Base-by-base conservation (phyloP, 2,329 filamentous ascomycete genomes). In the Alternaria dauci region DNA sequence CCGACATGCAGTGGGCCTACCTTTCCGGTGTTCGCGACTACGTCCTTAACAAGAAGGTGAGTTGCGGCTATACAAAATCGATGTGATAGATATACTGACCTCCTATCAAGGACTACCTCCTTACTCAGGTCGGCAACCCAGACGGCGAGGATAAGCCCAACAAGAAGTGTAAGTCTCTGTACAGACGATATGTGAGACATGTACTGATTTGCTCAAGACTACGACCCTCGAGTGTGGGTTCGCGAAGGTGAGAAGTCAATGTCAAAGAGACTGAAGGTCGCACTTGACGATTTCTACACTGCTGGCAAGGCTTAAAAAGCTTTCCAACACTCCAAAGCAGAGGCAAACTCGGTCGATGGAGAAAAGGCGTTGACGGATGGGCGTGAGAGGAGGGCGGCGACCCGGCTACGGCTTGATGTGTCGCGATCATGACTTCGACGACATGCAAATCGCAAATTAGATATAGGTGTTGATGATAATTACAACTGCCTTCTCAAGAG, bases 181-280 rank as follows among this genome's bases (percentile, higher is more conserved):
- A 20, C 38, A 9, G 5, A 41, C n/a, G 20, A 4, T 3, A 41
- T 41, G n/a, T 14, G 14, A 36, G 34, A 36, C 14, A 36, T 36
- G n/a, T 28, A 28, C 26, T 28, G 26, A 28, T 28, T 28, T 28
- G 26, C 26, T 8, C n/a, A n/a, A n/a, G 8, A 9, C 30, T 32
- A 34, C 32, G 32, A 34, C 32, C 32, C 32, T 0, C 6, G 93
- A 82, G 93, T 97, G 78, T 97, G 94, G 94, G 92, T 97, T 65
- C 91, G 94, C 63, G 91, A 94, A 85, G 95, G 94, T 76, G 95
- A 99, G 89, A 96, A 97, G 89, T 93, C 91, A 77, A 99, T 98
- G 95, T 66, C 68, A 20, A 62, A 72, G 74, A 92, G 95, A 82
- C 88, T 97, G 69, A 78, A 87, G 71, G 88, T 89, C 79, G 94